Evolutionary conservation across 345 rosid species (phyloP).

Genomic region (Draba incana): DNA sequence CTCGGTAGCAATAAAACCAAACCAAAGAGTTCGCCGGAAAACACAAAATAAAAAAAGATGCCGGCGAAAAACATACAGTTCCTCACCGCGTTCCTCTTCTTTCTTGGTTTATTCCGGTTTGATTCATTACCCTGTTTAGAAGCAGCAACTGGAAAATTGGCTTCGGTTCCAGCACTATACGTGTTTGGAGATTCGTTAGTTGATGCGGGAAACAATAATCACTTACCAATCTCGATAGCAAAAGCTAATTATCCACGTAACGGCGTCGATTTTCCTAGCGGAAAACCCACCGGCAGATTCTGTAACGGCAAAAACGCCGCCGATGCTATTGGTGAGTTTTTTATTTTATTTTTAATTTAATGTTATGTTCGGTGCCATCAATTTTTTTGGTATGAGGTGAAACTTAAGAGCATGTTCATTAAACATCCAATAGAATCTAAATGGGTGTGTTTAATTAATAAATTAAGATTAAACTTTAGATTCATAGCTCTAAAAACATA

Average conservation of each 20-base stretch:
- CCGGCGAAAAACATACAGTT: slow-evolving; percentile 23
- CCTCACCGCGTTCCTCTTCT: slow-evolving; percentile 18
- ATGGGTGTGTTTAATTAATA: too few species aligned
- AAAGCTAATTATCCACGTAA: slow-evolving; percentile 56
- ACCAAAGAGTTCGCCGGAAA: slow-evolving; percentile 22
- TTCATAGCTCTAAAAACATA: too few species aligned
- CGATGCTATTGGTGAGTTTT: slow-evolving; percentile 49
- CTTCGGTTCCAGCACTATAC: slow-evolving; percentile 48
- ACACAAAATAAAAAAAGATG: slow-evolving; percentile 16
- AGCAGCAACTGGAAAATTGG: slow-evolving; percentile 26
- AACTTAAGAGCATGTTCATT: too few species aligned
- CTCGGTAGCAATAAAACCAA: slow-evolving; percentile 5
- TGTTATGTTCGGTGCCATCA: not conserved
- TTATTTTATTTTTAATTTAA: not conserved
- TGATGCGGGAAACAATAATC: slow-evolving; percentile 63
- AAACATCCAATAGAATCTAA: too few species aligned
- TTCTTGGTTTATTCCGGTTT: slow-evolving; percentile 35
- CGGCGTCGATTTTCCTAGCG: slow-evolving; percentile 56
- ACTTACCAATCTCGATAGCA: slow-evolving; percentile 42
- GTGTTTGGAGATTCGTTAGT: slow-evolving; percentile 66
- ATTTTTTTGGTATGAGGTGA: not conserved
- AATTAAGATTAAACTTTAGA: too few species aligned
- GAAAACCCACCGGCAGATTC: slow-evolving; percentile 60
- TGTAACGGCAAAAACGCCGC: slow-evolving; percentile 63
- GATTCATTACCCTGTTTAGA: slow-evolving; percentile 29